Evolutionary conservation across 495 filamentous ascomycete species (phyloP), one percentile per base, ranked within the genome.

Genomic region (Lasiosphaeria miniovina): DNA sequence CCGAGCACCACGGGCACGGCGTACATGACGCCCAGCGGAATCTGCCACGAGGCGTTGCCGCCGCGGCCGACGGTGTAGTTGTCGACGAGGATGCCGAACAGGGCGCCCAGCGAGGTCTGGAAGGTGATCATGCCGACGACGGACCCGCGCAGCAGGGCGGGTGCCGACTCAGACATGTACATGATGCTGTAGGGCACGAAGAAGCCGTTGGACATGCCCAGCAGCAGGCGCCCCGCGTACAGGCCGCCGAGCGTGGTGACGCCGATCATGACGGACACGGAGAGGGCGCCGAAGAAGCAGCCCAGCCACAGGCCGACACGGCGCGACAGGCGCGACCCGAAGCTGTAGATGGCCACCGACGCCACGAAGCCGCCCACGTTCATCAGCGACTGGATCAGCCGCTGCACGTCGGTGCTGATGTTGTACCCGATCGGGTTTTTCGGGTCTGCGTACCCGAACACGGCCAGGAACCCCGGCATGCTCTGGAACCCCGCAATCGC

Each of bases 51-150:
- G 3, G 67, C 59, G 35, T 69, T 66, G 17, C 69, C 65, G 0
- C 61, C 38, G 11, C 64, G 63, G 12, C 55, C 62, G 3, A 65
- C 60, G 0, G 79, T 82, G 61, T 74, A 77, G 53, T 82, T 81
- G 58, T 82, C 80, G 10, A 83, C 70, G 4, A 83, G 71, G 6
- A 80, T 78, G 10, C 82, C 82, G 59, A 84, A 72, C 36, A 84
- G 72, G 15, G 79, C 78, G 14, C 83, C 82, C 14, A 84, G 73
- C 8, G 73, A 77, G 2, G 73, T 76, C 70, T 77, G 78, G 55
- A 76, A 79, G 56, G 75, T 74, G 57, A 80, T 80, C 54, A 78
- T 73, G 17, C 80, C 78, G 15, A 86, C 72, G 61, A 69, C 69
- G 6, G 80, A 62, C 4, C 76, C 78, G 1, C 76, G 66, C 40